phyloP scores from a whole-genome alignment of 1,284 basidiomycete species.

The Chiua sp. region DNA sequence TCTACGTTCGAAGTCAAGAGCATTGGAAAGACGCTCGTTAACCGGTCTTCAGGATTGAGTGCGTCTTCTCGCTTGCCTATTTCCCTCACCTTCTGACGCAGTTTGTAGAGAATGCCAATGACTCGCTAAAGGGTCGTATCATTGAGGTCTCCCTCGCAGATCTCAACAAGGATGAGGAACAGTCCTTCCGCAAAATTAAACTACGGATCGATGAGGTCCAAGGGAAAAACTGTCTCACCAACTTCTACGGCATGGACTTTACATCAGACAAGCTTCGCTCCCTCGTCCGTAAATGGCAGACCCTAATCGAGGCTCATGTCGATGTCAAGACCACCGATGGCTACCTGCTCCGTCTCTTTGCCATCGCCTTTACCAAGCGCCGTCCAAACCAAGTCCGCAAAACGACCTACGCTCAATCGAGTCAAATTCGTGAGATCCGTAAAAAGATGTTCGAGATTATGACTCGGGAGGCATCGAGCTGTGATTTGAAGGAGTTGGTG shows the following conservation, averaged over 20 bases:
- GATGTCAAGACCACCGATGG: conserved; percentile 99
- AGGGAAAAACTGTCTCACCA: conserved; percentile 99
- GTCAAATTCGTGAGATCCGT: conserved; percentile 97
- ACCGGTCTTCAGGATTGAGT: conserved; percentile 98
- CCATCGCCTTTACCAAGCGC: conserved; percentile 99
- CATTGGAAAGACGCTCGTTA: conserved; percentile 98
- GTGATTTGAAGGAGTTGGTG: conserved; percentile 97
- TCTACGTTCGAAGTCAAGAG: conserved; percentile 98
- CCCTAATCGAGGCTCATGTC: conserved; percentile 98
- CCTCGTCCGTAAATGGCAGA: conserved; percentile 99
- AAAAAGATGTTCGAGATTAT: conserved; percentile 99
- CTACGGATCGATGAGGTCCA: conserved; percentile 97
- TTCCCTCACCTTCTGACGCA: conserved; percentile 21
- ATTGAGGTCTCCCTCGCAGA: conserved; percentile 97
- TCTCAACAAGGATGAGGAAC: conserved; percentile 99
- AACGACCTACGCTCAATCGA: conserved; percentile 97
- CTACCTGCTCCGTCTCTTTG: conserved; percentile 98
- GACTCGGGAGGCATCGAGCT: conserved; percentile 93
- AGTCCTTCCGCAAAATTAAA: conserved; percentile 99
- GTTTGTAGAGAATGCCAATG: conserved; percentile 92
- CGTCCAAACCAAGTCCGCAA: conserved; percentile 97
- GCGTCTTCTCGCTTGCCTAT: conserved; percentile 44
- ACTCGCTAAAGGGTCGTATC: conserved; percentile 98
- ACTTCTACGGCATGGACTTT: conserved; percentile 99
- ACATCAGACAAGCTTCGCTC: conserved; percentile 99